These are phyloP conservation scores for Eucommia ulmoides DNA, from an alignment of 257 asterid genomes.

Conservation along the genomic window DNA sequence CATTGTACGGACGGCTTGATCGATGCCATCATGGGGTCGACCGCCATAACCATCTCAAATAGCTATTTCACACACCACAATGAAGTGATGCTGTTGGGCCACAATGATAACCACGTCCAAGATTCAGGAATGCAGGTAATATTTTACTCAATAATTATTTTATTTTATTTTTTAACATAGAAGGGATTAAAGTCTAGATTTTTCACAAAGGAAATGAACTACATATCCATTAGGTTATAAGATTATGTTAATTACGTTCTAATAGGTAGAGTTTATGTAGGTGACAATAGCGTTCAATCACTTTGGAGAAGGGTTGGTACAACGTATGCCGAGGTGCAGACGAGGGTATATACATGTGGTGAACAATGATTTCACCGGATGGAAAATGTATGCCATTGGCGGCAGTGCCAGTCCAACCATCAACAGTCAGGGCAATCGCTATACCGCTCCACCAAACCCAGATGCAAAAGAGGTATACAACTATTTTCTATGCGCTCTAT, in stretches of 20 bases:
- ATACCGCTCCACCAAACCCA: constrained; percentile 50
- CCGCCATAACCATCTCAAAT: constrained; percentile 69
- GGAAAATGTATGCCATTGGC: constrained; percentile 67
- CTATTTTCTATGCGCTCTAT: background rate
- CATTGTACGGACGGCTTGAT: constrained; percentile 83
- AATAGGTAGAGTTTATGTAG: too few species aligned
- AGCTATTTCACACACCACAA: constrained; percentile 62
- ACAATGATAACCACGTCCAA: constrained; percentile 46
- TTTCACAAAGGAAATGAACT: too few species aligned
- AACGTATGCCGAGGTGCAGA: constrained; percentile 65
- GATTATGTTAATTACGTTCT: too few species aligned
- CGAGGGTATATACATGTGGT: constrained; percentile 67
- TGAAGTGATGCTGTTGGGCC: constrained; percentile 87
- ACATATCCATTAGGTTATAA: too few species aligned
- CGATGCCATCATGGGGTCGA: constrained; percentile 79
- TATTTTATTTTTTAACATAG: too few species aligned
- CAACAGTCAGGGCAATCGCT: constrained; percentile 63
- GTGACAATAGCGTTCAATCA: constrained; percentile 68
- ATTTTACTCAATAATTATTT: too few species aligned
- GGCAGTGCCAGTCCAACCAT: constrained; percentile 65
- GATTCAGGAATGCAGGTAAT: constrained; percentile 94
- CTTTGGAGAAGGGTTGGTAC: constrained; percentile 59
- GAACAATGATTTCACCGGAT: constrained; percentile 55
- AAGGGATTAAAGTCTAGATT: too few species aligned
- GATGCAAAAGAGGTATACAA: constrained; percentile 59